Conservation (phyloP, 176 grass and related monocot species). For the Carex scoparia region DNA sequence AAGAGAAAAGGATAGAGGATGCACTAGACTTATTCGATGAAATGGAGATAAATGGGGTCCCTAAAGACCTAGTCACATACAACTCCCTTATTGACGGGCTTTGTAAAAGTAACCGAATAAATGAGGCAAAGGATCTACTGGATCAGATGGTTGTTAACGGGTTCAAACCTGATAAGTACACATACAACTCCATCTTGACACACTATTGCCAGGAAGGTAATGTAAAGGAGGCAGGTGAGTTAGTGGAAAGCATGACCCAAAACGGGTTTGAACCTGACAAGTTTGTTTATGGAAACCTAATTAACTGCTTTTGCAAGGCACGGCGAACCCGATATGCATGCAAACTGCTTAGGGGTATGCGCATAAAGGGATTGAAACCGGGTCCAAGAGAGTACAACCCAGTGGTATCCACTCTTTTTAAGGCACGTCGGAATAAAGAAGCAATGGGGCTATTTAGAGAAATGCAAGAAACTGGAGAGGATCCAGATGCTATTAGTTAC, state of each 20-base stretch:
- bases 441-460: constrained; percentile 75
- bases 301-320: constrained; percentile 79
- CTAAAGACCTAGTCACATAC: constrained; percentile 65
- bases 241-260: constrained; percentile 69
- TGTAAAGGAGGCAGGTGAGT: constrained; percentile 61
- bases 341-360: constrained; percentile 70
- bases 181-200: constrained; percentile 77
- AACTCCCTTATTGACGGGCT: constrained; percentile 73
- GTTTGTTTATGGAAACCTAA: constrained; percentile 72
- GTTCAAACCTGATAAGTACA: constrained; percentile 71
- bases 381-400: constrained; percentile 80
- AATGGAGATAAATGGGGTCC: constrained; percentile 77
- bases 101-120: constrained; percentile 61
- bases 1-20: constrained; percentile 82
- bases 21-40: constrained; percentile 78
- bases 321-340: constrained; percentile 71
- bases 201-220: constrained; percentile 91
- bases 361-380: constrained; percentile 60
- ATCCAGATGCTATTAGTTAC: constrained; percentile 73
- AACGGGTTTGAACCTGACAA: constrained; percentile 81
- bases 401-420: constrained; percentile 67
- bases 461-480: constrained; percentile 59
- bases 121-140: constrained; percentile 68
- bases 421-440: constrained; percentile 44
- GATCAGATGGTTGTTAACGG: constrained; percentile 68